Base-by-base conservation (phyloP, 2,329 filamentous ascomycete genomes). In the Penicillium sp. region DNA sequence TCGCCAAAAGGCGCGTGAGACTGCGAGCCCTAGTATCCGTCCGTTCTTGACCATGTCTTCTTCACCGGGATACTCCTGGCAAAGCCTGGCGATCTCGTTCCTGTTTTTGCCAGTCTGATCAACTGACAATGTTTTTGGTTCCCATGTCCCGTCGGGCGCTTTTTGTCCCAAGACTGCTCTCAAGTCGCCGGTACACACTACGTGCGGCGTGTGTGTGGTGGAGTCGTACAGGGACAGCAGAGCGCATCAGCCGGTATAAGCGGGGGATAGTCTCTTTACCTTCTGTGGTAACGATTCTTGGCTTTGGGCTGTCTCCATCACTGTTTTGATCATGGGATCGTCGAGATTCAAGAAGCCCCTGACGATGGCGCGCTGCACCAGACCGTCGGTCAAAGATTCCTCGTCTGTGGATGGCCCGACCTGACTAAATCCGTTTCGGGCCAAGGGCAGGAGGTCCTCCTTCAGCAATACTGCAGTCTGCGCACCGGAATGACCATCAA, bases 1-100 rank as follows among this genome's bases (percentile, higher is more conserved):
- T 91, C 88, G 15, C 89, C 89, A 69, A 91, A 91, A 90, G 0
- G 86, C 88, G 5, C 88, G 81, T 0, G 87, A 86, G 1, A 89
- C 81, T 42, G 86, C 81, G 1, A 84, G 66, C 1, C 89, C 88
- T 59, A 89, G 79, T 0, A 90, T 73, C 0, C 88, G 82, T 0
- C 88, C 88, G 15, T 80, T 76, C 59, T 81, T 78, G 3, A 90
- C 78, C 11, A 87, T 80, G 8, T 82, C 75, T 17, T 82, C 77
- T 73, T 90, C 88, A 42, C 83, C 83, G 0, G 88, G 89, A 69
- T 91, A 89, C 52, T 84, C 83, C 0, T 72, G 73, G 10, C 78
- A 70, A 14, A 91, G 73, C 1, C 87, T 77, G 1, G 75, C 77
- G 2, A 84, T 78, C 73, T 91, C 88, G 52, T 80, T 78, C 50